A percentile compares a stretch with the other conserved stretches of the same genome.
Conservation (phyloP, 345 rosid species). For the Ceriops zippeliana region DNA sequence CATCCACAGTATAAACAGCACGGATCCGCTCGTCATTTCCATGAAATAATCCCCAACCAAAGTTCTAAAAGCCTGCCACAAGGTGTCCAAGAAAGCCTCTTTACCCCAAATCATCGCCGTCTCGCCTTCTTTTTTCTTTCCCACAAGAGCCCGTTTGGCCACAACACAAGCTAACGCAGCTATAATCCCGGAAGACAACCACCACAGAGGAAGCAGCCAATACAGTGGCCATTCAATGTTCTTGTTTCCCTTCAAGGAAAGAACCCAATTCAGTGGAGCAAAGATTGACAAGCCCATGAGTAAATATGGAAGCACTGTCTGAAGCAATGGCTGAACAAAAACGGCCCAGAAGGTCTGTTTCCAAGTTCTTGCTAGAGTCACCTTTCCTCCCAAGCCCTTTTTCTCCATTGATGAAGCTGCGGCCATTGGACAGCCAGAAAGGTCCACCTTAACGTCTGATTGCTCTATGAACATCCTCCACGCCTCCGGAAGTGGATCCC, state of each 20-base stretch:
- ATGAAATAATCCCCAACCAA: constrained; percentile 54
- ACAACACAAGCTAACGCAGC: constrained; percentile 40
- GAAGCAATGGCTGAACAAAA: constrained; percentile 54
- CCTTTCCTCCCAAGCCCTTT: constrained; percentile 20
- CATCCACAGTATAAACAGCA: constrained; percentile 43
- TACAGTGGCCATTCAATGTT: constrained; percentile 22
- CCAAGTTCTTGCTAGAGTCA: constrained; percentile 50
- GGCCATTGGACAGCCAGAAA: constrained; percentile 65
- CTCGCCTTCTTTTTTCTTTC: constrained; percentile 54
- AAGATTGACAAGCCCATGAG: constrained; percentile 39
- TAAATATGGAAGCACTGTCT: constrained; percentile 52
- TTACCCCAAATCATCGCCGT: constrained; percentile 46
- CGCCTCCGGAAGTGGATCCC: constrained; percentile 57
- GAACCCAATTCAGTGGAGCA: constrained; percentile 33
- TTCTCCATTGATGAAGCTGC: constrained; percentile 32
- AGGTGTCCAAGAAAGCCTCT: constrained; percentile 52
- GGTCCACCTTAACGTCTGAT: constrained; percentile 59
- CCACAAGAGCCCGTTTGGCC: constrained; percentile 56
- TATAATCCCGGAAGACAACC: constrained; percentile 46
- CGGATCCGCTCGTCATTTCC: constrained; percentile 50
- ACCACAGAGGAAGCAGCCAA: constrained; percentile 49
- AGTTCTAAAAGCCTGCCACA: constrained; percentile 59
- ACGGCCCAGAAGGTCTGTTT: constrained; percentile 46
- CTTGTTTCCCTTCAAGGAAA: constrained; percentile 29
- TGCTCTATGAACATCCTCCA: constrained; percentile 60